Evolutionary conservation across 2,329 filamentous ascomycete genomes (phyloP).

Genomic region (Neonectria ditissima): DNA sequence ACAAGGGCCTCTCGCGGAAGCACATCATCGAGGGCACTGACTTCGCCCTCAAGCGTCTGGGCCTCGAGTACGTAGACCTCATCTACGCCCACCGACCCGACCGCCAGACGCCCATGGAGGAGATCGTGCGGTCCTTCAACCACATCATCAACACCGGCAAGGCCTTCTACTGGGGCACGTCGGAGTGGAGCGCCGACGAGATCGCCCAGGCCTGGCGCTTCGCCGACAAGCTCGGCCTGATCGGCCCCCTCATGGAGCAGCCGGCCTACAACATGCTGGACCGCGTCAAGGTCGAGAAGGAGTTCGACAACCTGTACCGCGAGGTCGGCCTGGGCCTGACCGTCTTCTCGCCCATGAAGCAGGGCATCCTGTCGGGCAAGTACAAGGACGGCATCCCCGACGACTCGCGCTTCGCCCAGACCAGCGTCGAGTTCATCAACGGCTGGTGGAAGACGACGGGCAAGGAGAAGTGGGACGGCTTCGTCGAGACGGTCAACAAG

Average conservation of each 20-base stretch:
- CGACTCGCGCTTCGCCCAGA: slow-evolving; percentile 68
- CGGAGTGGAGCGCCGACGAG: slow-evolving; percentile 75
- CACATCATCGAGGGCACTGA: slow-evolving; percentile 76
- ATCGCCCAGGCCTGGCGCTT: slow-evolving; percentile 72
- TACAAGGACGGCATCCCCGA: slow-evolving; percentile 73
- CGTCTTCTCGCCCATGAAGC: slow-evolving; percentile 69
- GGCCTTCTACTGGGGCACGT: slow-evolving; percentile 78
- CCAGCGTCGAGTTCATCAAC: slow-evolving; percentile 67
- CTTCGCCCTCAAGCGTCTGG: slow-evolving; percentile 67
- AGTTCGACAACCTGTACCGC: slow-evolving; percentile 71
- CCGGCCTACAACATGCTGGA: slow-evolving; percentile 74
- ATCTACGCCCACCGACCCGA: slow-evolving; percentile 78
- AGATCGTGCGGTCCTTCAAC: slow-evolving; percentile 78
- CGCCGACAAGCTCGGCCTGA: slow-evolving; percentile 69
- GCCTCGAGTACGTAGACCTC: slow-evolving; percentile 73
- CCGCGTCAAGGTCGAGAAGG: slow-evolving; percentile 72
- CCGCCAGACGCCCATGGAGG: slow-evolving; percentile 75
- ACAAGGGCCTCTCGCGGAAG: slow-evolving; percentile 75
- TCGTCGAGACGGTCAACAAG: slow-evolving; percentile 70
- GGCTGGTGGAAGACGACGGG: slow-evolving; percentile 64
- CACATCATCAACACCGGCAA: slow-evolving; percentile 75
- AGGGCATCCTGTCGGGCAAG: slow-evolving; percentile 73
- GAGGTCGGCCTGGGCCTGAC: slow-evolving; percentile 72
- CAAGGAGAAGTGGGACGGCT: slow-evolving; percentile 64
- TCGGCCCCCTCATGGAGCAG: slow-evolving; percentile 75